Conservation (phyloP, 2,329 filamentous ascomycete genomes). For the Biscogniauxia sp. region DNA sequence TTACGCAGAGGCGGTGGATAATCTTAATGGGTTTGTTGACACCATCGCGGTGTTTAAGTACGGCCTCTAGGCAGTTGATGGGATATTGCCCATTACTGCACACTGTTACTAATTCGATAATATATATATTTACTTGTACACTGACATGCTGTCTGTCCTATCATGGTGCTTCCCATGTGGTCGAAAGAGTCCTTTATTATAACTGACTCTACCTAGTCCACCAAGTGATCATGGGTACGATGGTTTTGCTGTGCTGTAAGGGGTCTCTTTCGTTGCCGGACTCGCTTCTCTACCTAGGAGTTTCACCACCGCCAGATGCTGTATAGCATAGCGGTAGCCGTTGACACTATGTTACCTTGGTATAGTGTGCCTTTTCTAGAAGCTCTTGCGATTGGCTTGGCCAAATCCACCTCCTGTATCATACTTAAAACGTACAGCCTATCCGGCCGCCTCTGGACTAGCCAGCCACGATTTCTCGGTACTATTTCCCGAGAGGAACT, state of each 20-base stretch:
- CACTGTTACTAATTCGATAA: neutral
- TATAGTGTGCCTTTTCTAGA: neutral
- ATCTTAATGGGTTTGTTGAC: conserved; percentile 3
- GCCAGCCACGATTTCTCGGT: neutral
- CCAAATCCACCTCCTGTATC: neutral
- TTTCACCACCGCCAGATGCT: neutral
- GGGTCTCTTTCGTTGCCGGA: neutral
- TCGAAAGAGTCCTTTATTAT: neutral
- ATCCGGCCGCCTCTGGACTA: neutral
- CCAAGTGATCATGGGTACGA: neutral
- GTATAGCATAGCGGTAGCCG: neutral
- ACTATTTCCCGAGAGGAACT: neutral
- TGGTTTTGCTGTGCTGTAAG: neutral
- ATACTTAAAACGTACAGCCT: neutral
- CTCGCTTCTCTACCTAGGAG: neutral
- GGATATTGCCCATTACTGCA: neutral
- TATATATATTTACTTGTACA: too few species aligned
- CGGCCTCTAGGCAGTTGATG: neutral
- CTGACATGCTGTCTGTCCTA: too few species aligned
- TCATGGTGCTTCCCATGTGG: neutral
- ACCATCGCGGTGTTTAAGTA: conserved; percentile 1
- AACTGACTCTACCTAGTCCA: neutral
- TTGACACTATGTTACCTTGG: neutral
- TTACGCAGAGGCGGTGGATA: neutral
- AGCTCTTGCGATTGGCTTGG: neutral